These are phyloP conservation scores for Hibiscus tridactylites DNA, from an alignment of 345 rosid genomes.

Conservation along the genomic window DNA sequence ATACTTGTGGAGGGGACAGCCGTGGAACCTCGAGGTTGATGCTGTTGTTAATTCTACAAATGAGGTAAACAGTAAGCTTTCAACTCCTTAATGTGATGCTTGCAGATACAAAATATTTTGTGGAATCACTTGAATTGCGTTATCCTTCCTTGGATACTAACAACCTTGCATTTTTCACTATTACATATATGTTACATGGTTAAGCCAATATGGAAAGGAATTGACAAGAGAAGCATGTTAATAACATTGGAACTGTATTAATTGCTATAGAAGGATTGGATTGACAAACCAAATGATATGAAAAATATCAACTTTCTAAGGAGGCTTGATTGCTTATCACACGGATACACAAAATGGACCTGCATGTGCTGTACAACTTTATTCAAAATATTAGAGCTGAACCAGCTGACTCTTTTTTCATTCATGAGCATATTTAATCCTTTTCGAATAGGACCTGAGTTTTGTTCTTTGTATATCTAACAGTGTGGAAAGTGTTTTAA, in stretches of 20 bases:
- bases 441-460: background rate
- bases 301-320: background rate
- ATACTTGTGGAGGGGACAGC: conserved; percentile 88
- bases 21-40: conserved; percentile 97
- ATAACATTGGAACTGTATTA: background rate
- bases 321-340: background rate
- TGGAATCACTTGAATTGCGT: background rate
- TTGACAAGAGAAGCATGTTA: background rate
- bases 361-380: background rate
- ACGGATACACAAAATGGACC: background rate
- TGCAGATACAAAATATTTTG: background rate
- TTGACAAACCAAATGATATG: background rate
- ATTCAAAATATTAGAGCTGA: background rate
- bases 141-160: background rate
- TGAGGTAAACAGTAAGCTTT: conserved; percentile 50
- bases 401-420: background rate
- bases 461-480: background rate
- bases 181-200: background rate
- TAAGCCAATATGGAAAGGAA: background rate
- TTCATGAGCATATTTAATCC: background rate
- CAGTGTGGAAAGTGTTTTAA: background rate
- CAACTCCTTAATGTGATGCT: background rate
- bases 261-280: background rate
- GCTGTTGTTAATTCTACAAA: conserved; percentile 96
- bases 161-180: background rate